phyloP scores from a whole-genome alignment of 352 stramenopile species.

The Globisporangium spiculum region DNA sequence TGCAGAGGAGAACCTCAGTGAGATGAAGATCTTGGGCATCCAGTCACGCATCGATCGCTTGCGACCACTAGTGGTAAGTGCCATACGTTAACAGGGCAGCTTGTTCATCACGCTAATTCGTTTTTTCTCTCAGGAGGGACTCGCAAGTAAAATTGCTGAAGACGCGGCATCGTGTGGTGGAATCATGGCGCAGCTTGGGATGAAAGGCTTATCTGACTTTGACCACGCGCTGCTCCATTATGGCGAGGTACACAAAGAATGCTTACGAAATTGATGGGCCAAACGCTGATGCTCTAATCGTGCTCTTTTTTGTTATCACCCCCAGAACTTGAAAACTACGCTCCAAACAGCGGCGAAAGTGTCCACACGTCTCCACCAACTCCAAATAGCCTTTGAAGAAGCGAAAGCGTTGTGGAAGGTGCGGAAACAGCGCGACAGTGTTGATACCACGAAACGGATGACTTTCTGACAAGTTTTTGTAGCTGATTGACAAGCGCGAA shows the following conservation, averaged over 20 bases:
- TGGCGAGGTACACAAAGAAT: conserved; percentile 6
- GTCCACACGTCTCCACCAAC: conserved; percentile 29
- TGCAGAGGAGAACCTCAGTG: conserved; percentile 13
- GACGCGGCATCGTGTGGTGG: conserved; percentile 6
- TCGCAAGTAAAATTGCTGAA: conserved; percentile 7
- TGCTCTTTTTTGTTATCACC: background rate
- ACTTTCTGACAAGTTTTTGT: background rate
- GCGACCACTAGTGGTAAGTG: conserved; percentile 10
- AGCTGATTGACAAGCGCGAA: conserved; percentile 48
- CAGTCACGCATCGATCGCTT: conserved; percentile 8
- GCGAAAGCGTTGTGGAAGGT: conserved; percentile 12
- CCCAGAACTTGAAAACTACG: conserved; percentile 27
- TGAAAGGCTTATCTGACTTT: conserved; percentile 19
- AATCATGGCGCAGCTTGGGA: conserved; percentile 14
- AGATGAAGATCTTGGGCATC: conserved; percentile 9
- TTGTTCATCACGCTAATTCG: background rate
- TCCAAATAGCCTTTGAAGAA: conserved; percentile 26
- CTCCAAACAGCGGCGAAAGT: conserved; percentile 33
- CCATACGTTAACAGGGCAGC: background rate
- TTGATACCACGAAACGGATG: no score
- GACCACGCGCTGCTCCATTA: conserved; percentile 16
- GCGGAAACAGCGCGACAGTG: background rate
- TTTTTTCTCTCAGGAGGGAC: conserved; percentile 6
- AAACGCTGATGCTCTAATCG: background rate
- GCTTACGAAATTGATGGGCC: background rate